Base-by-base conservation (phyloP, 805 yeast genomes). In the Zygosaccharomyces kombuchaensis region DNA sequence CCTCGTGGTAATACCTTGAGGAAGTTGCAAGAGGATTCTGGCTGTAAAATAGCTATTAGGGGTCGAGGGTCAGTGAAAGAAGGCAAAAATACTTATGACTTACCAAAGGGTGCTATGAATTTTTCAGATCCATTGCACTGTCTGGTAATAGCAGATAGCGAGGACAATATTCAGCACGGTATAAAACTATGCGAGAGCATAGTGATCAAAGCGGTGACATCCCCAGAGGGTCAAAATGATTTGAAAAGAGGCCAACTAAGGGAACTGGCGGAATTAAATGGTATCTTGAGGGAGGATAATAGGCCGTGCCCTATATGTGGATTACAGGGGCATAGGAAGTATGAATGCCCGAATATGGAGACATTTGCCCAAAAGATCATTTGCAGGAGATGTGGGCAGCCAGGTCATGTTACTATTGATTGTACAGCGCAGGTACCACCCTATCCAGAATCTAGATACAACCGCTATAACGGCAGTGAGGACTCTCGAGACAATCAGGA, bases 61-160 rank as follows among this genome's bases (percentile, higher is more conserved):
- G 99, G 99, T 22, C 82, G 85, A 55, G 99, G 99, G 0, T 90
- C 97, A 1, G 95, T 89, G 14, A 91, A 91, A 60, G 96, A 87
- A 59, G 98, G 98, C 26, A 84, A 81, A 62, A 76, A 77, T 46
- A 68, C 77, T 1, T 59, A 72, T 9, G 74, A 72, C 31, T 61
- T 73, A 12, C 71, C 76, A 4, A 70, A 74, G 34, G 73, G 71
- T 12, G 77, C 77, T 26, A 73, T 76, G 49, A 76, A 79, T 48
- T 69, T 82, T 53, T 81, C 82, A 36, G 99, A 95, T 48, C 95
- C 88, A 34, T 67, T 95, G 44, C 99, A 93, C 66, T 90, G 96
- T 57, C 67, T 90, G 32, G 81, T 93, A 40, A 85, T 86, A 2
- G 88, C 93, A 0, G 96, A 89, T 53, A 74, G 82, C 12, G 88